Evolutionary conservation across 805 yeast species (phyloP), one percentile per base, ranked within the genome.

Genomic region (Peterozyma toletana): DNA sequence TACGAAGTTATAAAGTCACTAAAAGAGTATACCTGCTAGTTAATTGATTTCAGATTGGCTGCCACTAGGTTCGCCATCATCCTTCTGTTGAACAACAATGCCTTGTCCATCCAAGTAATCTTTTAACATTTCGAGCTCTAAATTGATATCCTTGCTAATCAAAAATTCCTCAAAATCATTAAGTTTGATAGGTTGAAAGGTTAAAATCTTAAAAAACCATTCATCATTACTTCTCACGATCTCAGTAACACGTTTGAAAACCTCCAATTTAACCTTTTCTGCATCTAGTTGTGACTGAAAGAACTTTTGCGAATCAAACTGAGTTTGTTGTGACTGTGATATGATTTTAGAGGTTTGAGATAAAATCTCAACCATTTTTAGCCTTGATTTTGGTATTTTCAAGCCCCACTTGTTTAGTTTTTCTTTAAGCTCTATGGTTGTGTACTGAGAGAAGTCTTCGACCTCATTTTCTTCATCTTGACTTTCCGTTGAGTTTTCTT

Each of bases 331-430:
- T 29, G 38, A 15, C 30, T 41, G 47, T 30, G 51, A 52, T 9
- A 58, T 49, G 33, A 55, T 35, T 39, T 52, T 52, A 33, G 51
- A 42, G 9, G 57, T 53, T 9, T 56, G 51, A 3, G 46, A 43
- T 16, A 67, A 52, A 1, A 59, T 47, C 30, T 58, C 52, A 10
- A 67, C 49, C 72, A 67, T 67, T 40, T 59, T 57, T 7, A 45
- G 43, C 42, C 60, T 56, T 9, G 64, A 54, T 48, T 53, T 60
- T 6, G 54, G 56, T 2, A 68, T 68, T 44, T 67, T 68, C 42
- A 70, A 48, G 1, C 67, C 71, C 71, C 70, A 67, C 16, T 50
- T 54, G 9, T 47, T 46, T 39, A 68, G 52, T 41, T 56, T 57
- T 17, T 48, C 45, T 35, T 50, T 56, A 30, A 62, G 42, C 37